Evolutionary conservation across 306 rosid species (phyloP), one percentile per base, ranked within the genome.

Genomic region (Lithocarpus polystachyus): DNA sequence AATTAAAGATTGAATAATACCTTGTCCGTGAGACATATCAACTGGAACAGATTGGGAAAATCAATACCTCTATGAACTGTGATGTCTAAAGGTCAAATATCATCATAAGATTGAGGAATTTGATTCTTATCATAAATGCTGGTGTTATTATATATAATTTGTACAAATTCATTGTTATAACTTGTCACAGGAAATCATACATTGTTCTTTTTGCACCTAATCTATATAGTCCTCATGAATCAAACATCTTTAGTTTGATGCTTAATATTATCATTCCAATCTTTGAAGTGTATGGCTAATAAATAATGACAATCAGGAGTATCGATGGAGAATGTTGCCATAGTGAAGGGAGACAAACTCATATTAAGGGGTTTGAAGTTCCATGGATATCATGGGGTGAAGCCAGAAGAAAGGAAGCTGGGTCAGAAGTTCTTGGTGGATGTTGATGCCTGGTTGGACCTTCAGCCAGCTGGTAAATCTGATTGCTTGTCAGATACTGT

Each of bases 401-500:
- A 83, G 57, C 80, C 89, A 0, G 91, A 81, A 86, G 99, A 92
- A 79, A 95, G 73, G 76, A 88, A 51, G 31, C 37, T 88, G 54
- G 99, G 99, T 26, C 99, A 95, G 89, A 90, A 88, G 77, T 95
- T 95, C 79, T 26, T 87, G 70, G 84, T 92, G 6, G 98, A 92
- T 79, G 74, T 95, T 12, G 98, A 95, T 87, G 94, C 96, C 80
- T 95, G 99, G 99, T 82, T 92, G 96, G 97, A 95, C 91, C 98
- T 92, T 62, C 86, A 62, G 61, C 74, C 84, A 29, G 90, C 99
- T 62, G 97, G 98, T 11, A 79, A 70, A 64, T 90, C 99, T 52
- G 98, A 91, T 79, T 5, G 73, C 45, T 71, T 92, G 77, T 54
- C 90, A 20, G 90, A 92, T 71, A 77, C 98, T 3, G 75, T 88